Conservation (phyloP, 2,329 filamentous ascomycete genomes). For the Exophiala sp. region DNA sequence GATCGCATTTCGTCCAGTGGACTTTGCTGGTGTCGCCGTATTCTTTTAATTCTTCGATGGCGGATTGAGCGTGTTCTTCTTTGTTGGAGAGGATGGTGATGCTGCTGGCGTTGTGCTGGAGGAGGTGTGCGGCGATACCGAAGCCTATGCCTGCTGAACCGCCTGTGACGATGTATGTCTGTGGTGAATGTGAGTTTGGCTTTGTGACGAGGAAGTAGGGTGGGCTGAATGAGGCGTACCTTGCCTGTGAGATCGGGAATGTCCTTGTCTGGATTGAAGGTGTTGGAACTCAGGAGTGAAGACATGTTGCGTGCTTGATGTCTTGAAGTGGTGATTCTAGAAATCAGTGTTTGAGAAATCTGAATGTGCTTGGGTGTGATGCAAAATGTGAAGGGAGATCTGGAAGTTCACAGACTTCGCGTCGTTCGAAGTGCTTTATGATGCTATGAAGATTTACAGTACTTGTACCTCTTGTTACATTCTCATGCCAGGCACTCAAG, state of each 20-base stretch:
- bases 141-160: conserved; percentile 51
- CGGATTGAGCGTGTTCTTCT: conserved; percentile 47
- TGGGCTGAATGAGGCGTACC: conserved; percentile 21
- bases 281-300: background rate
- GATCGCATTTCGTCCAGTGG: conserved; percentile 46
- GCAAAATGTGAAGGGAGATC: too few relatives aligned
- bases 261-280: conserved; percentile 36
- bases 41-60: conserved; percentile 40
- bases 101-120: conserved; percentile 47
- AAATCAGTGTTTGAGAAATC: too few relatives aligned
- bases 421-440: too few relatives aligned
- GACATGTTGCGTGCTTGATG: too few relatives aligned
- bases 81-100: conserved; percentile 51
- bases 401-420: too few relatives aligned
- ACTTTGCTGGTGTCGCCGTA: conserved; percentile 47
- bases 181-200: background rate
- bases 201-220: background rate
- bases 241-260: conserved; percentile 41
- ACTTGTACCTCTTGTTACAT: too few relatives aligned
- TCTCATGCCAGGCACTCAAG: too few relatives aligned
- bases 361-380: too few relatives aligned
- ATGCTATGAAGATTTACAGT: too few relatives aligned
- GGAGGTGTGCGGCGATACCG: conserved; percentile 51
- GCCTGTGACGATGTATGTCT: conserved; percentile 49
- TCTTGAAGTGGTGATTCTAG: too few relatives aligned